Evolutionary conservation across 768 basidiomycete genomes (phyloP).

Genomic region (Suillus occidentalis): DNA sequence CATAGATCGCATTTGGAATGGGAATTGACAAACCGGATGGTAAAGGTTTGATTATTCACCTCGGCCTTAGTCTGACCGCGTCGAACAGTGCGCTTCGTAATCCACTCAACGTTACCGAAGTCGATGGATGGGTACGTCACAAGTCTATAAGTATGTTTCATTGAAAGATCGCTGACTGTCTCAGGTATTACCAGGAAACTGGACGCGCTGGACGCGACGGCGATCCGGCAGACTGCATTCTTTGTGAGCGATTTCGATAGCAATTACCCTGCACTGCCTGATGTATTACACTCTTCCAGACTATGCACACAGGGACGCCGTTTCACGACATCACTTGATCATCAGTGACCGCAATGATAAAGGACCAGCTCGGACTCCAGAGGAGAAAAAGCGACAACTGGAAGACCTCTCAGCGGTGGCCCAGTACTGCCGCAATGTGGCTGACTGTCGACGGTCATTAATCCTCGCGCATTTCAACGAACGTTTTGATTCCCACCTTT

Average conservation of each 20-base stretch:
- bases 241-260: conserved; percentile 56
- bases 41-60: conserved; percentile 26
- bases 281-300: conserved; percentile 42
- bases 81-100: conserved; percentile 80
- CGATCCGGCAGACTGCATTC: conserved; percentile 75
- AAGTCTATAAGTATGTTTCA: conserved; percentile 1
- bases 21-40: conserved; percentile 88
- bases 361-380: conserved; percentile 32
- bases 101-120: conserved; percentile 82
- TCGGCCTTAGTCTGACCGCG: neutral
- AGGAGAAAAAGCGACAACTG: conserved; percentile 59
- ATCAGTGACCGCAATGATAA: conserved; percentile 44
- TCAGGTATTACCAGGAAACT: conserved; percentile 91
- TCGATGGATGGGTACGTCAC: conserved; percentile 74
- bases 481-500: conserved; percentile 64
- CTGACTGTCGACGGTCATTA: conserved; percentile 84
- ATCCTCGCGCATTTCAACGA: conserved; percentile 91
- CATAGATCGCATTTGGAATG: conserved; percentile 95
- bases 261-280: neutral
- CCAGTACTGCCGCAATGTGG: conserved; percentile 77
- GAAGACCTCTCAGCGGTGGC: conserved; percentile 67
- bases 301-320: conserved; percentile 62
- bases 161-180: conserved; percentile 11
- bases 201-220: conserved; percentile 96
- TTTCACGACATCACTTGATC: conserved; percentile 59